A percentile compares a stretch with the other conserved stretches of the same genome.
phyloP scores from a whole-genome alignment of 2,329 filamentous ascomycete species.

The Aspergillus felis region DNA sequence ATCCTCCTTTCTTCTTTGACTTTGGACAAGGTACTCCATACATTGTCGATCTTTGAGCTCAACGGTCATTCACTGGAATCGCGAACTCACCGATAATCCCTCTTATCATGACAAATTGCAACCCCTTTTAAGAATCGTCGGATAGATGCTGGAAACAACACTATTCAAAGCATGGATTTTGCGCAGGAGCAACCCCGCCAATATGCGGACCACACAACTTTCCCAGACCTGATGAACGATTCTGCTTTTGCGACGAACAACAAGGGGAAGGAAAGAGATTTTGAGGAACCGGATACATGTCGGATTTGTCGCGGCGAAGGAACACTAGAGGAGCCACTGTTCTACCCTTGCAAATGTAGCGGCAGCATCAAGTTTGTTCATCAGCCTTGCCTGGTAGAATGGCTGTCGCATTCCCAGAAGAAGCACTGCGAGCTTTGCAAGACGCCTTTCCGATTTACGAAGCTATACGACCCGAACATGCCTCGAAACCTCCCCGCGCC shows the following conservation, averaged over 20 bases:
- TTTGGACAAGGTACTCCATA: background rate
- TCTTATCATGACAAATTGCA: constrained; percentile 22
- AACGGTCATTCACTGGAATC: background rate
- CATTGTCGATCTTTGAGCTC: background rate
- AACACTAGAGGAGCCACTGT: constrained; percentile 76
- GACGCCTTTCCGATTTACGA: constrained; percentile 95
- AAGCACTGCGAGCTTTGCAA: constrained; percentile 99
- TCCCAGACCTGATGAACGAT: constrained; percentile 57
- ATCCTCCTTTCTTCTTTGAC: background rate
- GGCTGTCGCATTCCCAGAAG: constrained; percentile 97
- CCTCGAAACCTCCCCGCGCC: constrained; percentile 74
- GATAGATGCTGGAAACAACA: constrained; percentile 15
- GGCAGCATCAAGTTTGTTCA: constrained; percentile 98
- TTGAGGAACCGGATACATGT: constrained; percentile 73
- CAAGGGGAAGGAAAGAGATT: constrained; percentile 32
- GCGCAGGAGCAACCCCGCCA: constrained; percentile 19
- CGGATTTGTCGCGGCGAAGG: constrained; percentile 93
- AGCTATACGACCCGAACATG: constrained; percentile 94
- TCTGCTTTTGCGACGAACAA: constrained; percentile 45
- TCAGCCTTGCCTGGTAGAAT: constrained; percentile 97
- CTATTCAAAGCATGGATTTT: constrained; percentile 24
- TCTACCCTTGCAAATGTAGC: constrained; percentile 98
- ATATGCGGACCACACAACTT: constrained; percentile 16
- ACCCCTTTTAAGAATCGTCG: constrained; percentile 15
- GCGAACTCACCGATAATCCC: background rate